Conservation (phyloP, 73 alveolate genomes). For the Paramecium bursaria region DNA sequence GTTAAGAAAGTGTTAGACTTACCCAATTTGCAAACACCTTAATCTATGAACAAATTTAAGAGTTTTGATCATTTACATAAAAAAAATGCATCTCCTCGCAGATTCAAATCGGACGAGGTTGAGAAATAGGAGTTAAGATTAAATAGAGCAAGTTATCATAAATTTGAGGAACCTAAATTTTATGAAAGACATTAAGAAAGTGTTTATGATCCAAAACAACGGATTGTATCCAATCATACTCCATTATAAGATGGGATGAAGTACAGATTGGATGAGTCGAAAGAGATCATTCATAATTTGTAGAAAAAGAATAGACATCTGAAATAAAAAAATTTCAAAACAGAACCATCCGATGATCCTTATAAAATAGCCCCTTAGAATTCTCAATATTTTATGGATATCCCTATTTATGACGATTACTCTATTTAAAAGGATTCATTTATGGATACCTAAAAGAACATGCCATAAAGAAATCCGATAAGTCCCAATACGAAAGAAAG, state of each 20-base stretch:
- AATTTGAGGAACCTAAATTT: background rate
- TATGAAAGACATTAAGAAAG: background rate
- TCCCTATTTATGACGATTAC: background rate
- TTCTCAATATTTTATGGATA: slow-evolving; percentile 23
- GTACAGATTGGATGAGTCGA: slow-evolving; percentile 44
- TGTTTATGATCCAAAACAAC: background rate
- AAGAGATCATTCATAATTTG: slow-evolving; percentile 8
- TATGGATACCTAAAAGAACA: slow-evolving; percentile 18
- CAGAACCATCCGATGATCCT: slow-evolving; percentile 44
- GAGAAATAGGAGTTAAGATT: background rate
- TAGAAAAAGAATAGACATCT: slow-evolving; percentile 5
- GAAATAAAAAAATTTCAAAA: background rate
- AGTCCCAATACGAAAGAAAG: slow-evolving; percentile 34
- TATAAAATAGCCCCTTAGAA: slow-evolving; percentile 9
- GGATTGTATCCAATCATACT: slow-evolving; percentile 11
- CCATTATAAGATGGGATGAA: background rate
- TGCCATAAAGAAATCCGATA: background rate
- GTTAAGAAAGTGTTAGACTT: no score
- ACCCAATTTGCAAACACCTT: no score
- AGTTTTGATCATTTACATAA: slow-evolving; percentile 35
- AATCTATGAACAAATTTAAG: no score
- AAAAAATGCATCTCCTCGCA: slow-evolving; percentile 18
- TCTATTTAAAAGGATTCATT: background rate
- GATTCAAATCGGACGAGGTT: slow-evolving; percentile 52
- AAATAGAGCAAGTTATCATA: background rate